Conservation (phyloP, 495 filamentous ascomycete species). For the Penicillium flavigenum region DNA sequence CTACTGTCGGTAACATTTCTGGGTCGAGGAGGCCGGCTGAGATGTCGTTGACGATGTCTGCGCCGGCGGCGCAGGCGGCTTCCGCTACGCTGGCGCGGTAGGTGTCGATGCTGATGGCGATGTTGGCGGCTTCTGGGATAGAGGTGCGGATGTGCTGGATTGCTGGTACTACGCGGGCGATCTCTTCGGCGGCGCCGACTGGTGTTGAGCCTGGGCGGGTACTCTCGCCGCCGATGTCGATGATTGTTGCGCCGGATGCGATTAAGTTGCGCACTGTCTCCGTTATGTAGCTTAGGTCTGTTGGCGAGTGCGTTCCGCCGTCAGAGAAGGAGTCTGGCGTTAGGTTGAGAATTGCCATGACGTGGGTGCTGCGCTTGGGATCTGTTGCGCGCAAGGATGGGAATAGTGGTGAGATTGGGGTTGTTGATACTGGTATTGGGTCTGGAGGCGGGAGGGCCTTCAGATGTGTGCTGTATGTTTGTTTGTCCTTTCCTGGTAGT, state of each 20-base stretch:
- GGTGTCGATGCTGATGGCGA: constrained; percentile 85
- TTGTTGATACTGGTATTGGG: constrained; percentile 61
- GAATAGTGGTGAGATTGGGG: constrained; percentile 60
- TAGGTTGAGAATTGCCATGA: constrained; percentile 95
- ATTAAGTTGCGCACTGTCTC: constrained; percentile 59
- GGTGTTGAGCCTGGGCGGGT: constrained; percentile 72
- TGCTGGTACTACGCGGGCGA: constrained; percentile 72
- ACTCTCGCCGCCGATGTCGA: constrained; percentile 93
- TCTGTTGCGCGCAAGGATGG: constrained; percentile 63
- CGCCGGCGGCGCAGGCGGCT: constrained; percentile 76
- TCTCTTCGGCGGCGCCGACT: constrained; percentile 69
- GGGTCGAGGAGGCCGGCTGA: constrained; percentile 78
- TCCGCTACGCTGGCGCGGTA: constrained; percentile 85
- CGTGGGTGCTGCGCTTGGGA: constrained; percentile 63
- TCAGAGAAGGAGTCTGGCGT: constrained; percentile 98
- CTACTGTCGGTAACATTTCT: constrained; percentile 79
- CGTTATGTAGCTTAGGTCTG: constrained; percentile 40
- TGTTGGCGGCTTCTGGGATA: constrained; percentile 56
- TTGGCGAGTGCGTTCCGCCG: constrained; percentile 62
- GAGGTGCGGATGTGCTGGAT: constrained; percentile 68
- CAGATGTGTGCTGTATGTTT: constrained; percentile 55
- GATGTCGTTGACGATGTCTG: constrained; percentile 94
- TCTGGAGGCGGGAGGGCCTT: constrained; percentile 57
- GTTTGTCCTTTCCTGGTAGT: constrained; percentile 27
- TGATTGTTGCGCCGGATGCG: constrained; percentile 68